Base-by-base conservation (phyloP, 1,284 basidiomycete species). In the Cryptococcus sp. region DNA sequence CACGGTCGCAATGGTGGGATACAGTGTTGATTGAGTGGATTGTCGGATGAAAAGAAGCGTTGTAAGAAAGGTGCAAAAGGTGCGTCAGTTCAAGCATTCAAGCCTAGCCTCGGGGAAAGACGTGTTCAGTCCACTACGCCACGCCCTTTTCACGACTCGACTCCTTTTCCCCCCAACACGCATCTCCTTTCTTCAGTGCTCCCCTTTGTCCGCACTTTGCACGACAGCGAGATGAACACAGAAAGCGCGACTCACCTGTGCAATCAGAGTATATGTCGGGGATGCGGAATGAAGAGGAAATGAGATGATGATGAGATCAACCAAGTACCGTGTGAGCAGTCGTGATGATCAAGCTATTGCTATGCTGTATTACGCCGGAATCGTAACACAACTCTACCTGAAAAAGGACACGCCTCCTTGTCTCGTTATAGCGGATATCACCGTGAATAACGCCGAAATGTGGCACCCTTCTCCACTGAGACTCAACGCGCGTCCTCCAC, bases 401-500 rank as follows among this genome's bases (percentile, higher is more conserved):
- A 13, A 35, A 35, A 35, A 35, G 30, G 30, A 35, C 30, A 35
- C 30, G 30, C 30, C 30, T 35, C 47, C 35, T 42, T 27, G 8
- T 45, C 55, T 39, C 52, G 41, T 46, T 38, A 16, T 47, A 50
- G 27, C 3, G 22, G 8, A 47, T 55, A 62, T 50, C 41, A 1
- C 54, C 56, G 53, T 2, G 2, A 22, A 43, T 60, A 60, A 35
- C 42, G 17, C 63, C 60, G 60, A 17, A 46, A 43, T 58, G 63
- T 65, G 63, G 63, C 61, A 62, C 50, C 22, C 6, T 30, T 25
- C 25, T 3, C 25, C 25, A 6, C 25, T 25, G 25, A 25, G 42
- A 59, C 57, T 60, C 55, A 45, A 50, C 45, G 22, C 47, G 45
- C 50, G 13, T 50, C 20, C 22, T 48, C 60, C 53, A 58, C 50